Base-by-base conservation (phyloP, 768 basidiomycete genomes). In the Leucosporidium yakuticum region DNA sequence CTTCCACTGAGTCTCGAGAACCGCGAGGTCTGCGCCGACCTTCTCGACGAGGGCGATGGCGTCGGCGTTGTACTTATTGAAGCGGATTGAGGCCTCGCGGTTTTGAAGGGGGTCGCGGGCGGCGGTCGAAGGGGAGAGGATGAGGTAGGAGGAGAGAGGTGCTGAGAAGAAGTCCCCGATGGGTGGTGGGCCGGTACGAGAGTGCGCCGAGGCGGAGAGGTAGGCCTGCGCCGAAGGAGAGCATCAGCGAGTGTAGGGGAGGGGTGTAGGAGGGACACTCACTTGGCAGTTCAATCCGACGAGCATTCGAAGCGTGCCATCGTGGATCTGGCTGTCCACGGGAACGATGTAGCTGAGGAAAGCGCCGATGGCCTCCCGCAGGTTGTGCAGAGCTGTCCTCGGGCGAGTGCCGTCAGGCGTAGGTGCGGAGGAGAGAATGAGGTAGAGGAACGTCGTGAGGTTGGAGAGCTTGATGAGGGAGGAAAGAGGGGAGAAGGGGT, bases 361-460 rank as follows among this genome's bases (percentile, higher is more conserved):
- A 2, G 21, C 57, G 12, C 9, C 23, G 34, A 36, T 20, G 23
- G 57, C 57, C 21, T n/a, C 23, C 11, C 32, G 4, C 23, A 58
- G 57, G 17, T 11, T 36, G 20, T 20, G 8, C 6, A 31, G 34
- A 23, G 34, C 34, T 7, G 23, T 12, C 20, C n/a, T 58, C 23
- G 57, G 36, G 7, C 57, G 36, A 4, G 57, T 20, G 23, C 57
- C 57, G 4, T 34, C 34, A n/a, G 34, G 34, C 4, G 21, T 25
- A 12, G 57, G 57, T 4, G 57, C 36, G 8, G 57, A 23, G 36
- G 34, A 36, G 57, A 58, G 57, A 36, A 58, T n/a, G 57, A n/a
- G 57, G 57, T 58, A 58, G 34, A 58, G 57, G 23, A 58, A 58
- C 4, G 57, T 39, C 6, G 57, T 58, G 34, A 58, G 34, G 57